phyloP scores from a whole-genome alignment of 257 asterid genomes.

The Lantana camara region DNA sequence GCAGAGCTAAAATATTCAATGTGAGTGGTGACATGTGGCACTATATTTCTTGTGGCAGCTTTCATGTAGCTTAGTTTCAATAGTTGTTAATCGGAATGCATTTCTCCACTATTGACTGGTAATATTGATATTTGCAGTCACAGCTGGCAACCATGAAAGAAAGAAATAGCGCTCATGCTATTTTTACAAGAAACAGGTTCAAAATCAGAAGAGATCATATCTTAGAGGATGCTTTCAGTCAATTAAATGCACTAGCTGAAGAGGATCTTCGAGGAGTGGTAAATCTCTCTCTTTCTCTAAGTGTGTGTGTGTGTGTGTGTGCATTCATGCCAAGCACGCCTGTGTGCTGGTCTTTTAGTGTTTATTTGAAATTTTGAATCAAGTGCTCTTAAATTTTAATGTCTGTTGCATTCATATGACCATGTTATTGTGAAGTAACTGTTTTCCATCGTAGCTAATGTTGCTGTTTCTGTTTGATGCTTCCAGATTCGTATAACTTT shows the following conservation, averaged over 20 bases:
- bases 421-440: not conserved
- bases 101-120: slow-evolving; percentile 16
- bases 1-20: slow-evolving; percentile 87
- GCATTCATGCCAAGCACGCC: not conserved
- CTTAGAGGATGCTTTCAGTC: slow-evolving; percentile 90
- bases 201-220: slow-evolving; percentile 88
- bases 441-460: slow-evolving; percentile 15
- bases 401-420: not conserved
- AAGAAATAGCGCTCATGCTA: slow-evolving; percentile 53
- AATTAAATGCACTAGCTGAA: slow-evolving; percentile 73
- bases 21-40: slow-evolving; percentile 54
- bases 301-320: too few relatives aligned
- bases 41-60: slow-evolving; percentile 21
- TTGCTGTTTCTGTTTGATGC: slow-evolving; percentile 24
- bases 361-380: not conserved
- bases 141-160: slow-evolving; percentile 71
- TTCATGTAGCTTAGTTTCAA: slow-evolving; percentile 2
- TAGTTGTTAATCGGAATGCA: slow-evolving; percentile 12
- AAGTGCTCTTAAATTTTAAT: not conserved
- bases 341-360: not conserved
- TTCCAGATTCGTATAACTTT: slow-evolving; percentile 86
- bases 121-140: slow-evolving; percentile 57
- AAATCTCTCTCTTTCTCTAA: slow-evolving; percentile 25
- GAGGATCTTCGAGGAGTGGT: slow-evolving; percentile 93
- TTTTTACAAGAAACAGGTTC: slow-evolving; percentile 66